Evolutionary conservation across 2,329 filamentous ascomycete species (phyloP).

Genomic region (Amauroascus verrucosus): DNA sequence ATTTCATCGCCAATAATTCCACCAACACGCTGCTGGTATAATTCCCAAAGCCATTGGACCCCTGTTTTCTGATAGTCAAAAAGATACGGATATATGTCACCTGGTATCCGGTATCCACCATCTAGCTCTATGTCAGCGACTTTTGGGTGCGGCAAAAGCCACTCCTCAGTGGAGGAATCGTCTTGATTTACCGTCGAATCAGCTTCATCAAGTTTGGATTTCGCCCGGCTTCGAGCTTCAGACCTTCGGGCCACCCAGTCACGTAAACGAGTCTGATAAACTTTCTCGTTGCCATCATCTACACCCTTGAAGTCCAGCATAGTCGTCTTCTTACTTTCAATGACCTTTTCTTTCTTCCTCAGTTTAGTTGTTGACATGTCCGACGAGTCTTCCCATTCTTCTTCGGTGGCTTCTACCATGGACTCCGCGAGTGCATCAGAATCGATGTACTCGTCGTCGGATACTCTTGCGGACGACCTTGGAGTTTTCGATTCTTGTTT

Average conservation of each 20-base stretch:
- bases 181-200: conserved; percentile 23
- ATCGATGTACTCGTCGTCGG: conserved; percentile 28
- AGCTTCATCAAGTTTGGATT: conserved; percentile 35
- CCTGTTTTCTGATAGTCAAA: conserved; percentile 98
- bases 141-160: conserved; percentile 77
- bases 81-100: conserved; percentile 82
- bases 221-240: conserved; percentile 45
- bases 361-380: conserved; percentile 15
- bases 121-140: conserved; percentile 65
- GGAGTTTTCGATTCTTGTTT: neutral
- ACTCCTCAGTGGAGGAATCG: conserved; percentile 46
- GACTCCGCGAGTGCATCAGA: conserved; percentile 13
- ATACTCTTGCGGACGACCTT: neutral
- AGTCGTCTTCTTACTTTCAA: conserved; percentile 22
- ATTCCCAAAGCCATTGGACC: conserved; percentile 89
- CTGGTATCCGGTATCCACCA: conserved; percentile 69
- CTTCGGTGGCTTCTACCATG: conserved; percentile 15
- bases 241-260: conserved; percentile 62
- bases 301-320: conserved; percentile 53
- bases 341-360: conserved; percentile 20
- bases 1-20: conserved; percentile 97
- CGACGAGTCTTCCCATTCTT: conserved; percentile 12
- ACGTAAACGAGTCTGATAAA: conserved; percentile 65
- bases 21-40: conserved; percentile 80
- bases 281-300: conserved; percentile 78